Conservation (phyloP, 1,139 yeast species). For the Yueomyces sp. region DNA sequence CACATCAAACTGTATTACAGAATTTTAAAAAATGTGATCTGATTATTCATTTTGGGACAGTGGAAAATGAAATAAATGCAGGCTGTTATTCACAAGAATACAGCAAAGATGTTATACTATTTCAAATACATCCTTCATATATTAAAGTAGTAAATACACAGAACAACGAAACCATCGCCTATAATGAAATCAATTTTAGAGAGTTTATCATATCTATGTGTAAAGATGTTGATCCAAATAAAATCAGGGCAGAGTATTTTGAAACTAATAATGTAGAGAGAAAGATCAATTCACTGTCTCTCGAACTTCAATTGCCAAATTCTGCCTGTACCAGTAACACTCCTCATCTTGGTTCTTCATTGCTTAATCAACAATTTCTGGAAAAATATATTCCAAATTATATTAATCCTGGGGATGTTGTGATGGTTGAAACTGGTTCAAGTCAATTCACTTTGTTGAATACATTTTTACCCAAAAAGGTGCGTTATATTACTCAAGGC, state of each 20-base stretch:
- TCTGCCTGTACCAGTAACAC: neutral
- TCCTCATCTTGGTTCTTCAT: neutral
- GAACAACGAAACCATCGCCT: neutral
- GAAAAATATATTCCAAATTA: constrained; percentile 10
- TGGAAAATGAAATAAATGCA: constrained; percentile 42
- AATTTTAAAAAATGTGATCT: constrained; percentile 29
- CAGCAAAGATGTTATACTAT: constrained; percentile 15
- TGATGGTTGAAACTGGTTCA: constrained; percentile 70
- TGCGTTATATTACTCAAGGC: constrained; percentile 46
- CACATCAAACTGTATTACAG: constrained; percentile 9
- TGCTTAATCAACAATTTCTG: constrained; percentile 12
- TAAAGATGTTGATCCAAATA: neutral
- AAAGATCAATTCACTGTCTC: neutral
- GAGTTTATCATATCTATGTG: constrained; percentile 3
- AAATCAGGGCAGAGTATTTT: neutral
- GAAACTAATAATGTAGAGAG: neutral
- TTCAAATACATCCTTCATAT: constrained; percentile 30
- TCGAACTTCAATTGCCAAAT: neutral
- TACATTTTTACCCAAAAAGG: constrained; percentile 40
- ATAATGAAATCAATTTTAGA: constrained; percentile 27
- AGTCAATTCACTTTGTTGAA: constrained; percentile 63
- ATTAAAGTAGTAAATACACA: constrained; percentile 26
- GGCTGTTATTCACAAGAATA: constrained; percentile 31
- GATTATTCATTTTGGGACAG: constrained; percentile 39
- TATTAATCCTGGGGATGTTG: constrained; percentile 47